A percentile compares a stretch with the other conserved stretches of the same genome.
These are phyloP conservation scores for Globisporangium barbulae DNA, from an alignment of 352 stramenopile genomes.

Conservation along the genomic window DNA sequence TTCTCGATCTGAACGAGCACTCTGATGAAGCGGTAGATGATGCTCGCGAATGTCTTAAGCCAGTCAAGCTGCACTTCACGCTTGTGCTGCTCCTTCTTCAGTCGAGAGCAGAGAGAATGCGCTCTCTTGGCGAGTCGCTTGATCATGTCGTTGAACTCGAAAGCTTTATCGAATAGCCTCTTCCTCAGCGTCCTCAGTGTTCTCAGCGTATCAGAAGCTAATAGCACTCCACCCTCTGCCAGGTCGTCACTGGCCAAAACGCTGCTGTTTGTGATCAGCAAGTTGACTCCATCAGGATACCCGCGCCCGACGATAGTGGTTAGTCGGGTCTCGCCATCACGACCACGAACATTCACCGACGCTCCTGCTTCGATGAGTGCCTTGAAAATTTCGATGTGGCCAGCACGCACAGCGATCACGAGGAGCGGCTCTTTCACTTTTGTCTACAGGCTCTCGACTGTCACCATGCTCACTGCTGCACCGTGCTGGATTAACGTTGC, in stretches of 20 bases:
- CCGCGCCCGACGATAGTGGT: background rate
- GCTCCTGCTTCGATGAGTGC: background rate
- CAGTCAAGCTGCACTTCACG: background rate
- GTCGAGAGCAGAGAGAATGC: background rate
- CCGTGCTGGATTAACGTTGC: too few relatives aligned
- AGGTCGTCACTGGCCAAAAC: background rate
- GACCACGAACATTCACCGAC: background rate
- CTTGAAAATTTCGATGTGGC: background rate
- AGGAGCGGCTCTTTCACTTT: background rate
- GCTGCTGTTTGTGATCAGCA: background rate
- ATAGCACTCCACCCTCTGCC: background rate
- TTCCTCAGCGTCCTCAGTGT: background rate
- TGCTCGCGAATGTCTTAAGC: background rate
- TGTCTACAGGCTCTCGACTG: too few relatives aligned
- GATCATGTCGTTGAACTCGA: background rate
- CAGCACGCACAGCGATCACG: background rate
- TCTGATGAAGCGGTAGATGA: background rate
- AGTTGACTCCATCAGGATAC: background rate
- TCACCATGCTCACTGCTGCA: too few relatives aligned
- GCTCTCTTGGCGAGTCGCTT: background rate
- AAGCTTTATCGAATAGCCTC: background rate
- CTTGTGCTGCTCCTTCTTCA: background rate
- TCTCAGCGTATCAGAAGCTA: background rate
- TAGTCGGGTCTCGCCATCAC: background rate
- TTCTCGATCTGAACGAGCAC: background rate